A percentile compares a stretch with the other conserved stretches of the same genome.
phyloP scores from a whole-genome alignment of 164 flowering plant genomes.

The Protea cynaroides region DNA sequence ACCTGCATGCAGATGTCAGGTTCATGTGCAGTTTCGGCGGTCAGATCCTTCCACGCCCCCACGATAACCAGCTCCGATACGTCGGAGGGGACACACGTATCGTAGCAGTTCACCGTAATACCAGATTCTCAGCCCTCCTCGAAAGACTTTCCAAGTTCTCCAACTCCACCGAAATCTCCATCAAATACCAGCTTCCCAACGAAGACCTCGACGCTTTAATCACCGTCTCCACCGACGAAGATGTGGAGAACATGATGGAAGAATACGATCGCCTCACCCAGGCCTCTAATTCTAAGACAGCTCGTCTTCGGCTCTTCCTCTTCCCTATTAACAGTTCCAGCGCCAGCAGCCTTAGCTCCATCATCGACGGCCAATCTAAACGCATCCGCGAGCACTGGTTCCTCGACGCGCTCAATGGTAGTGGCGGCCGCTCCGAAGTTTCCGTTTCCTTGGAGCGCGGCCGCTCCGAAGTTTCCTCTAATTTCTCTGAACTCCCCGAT shows the following conservation, averaged over 20 bases:
- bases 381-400: conserved; percentile 63
- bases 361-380: conserved; percentile 59
- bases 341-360: conserved; percentile 49
- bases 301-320: conserved; percentile 72
- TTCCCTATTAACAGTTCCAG: conserved; percentile 40
- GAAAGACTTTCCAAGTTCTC: conserved; percentile 57
- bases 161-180: conserved; percentile 31
- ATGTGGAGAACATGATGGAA: conserved; percentile 91
- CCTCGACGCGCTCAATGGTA: conserved; percentile 72
- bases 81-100: conserved; percentile 98
- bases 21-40: conserved; percentile 99
- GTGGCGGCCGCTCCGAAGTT: conserved; percentile 12
- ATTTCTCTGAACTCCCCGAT: conserved; percentile 85
- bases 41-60: conserved; percentile 87
- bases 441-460: conserved; percentile 46
- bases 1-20: conserved; percentile 41
- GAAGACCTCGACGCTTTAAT: conserved; percentile 90
- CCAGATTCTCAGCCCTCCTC: conserved; percentile 45
- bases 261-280: conserved; percentile 66
- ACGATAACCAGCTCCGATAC: conserved; percentile 92
- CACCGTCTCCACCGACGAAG: conserved; percentile 84
- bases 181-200: conserved; percentile 95
- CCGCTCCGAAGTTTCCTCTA: conserved; percentile 75
- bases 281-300: conserved; percentile 30
- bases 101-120: conserved; percentile 59